These are phyloP conservation scores for Taphrina wiesneri DNA, from an alignment of 1,139 yeast species.

Conservation along the genomic window DNA sequence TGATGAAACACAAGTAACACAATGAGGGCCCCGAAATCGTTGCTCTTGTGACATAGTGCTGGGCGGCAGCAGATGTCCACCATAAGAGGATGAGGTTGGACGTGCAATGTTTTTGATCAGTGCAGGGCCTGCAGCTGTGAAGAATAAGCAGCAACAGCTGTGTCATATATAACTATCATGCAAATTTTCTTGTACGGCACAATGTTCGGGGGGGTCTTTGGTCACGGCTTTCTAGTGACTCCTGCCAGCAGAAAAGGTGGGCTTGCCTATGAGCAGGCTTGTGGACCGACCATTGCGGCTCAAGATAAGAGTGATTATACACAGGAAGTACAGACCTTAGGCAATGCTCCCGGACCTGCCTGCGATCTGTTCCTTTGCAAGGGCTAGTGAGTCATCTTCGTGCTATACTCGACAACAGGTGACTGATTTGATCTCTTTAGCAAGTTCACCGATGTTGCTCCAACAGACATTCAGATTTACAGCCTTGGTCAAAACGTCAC, in stretches of 20 bases:
- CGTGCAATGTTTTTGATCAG: neutral
- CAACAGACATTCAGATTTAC: slow-evolving; percentile 4
- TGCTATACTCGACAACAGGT: neutral
- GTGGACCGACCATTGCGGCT: slow-evolving; percentile 5
- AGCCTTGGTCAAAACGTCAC: slow-evolving; percentile 1
- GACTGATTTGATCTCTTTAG: neutral
- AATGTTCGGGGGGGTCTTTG: neutral
- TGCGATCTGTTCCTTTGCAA: slow-evolving; percentile 7
- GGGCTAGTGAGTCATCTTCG: slow-evolving; percentile 1
- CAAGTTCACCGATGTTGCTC: neutral
- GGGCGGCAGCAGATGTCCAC: too few species aligned
- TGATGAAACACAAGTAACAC: too few species aligned
- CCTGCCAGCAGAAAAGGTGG: slow-evolving; percentile 12
- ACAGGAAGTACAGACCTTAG: slow-evolving; percentile 8
- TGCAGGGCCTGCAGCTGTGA: neutral
- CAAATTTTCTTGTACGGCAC: neutral
- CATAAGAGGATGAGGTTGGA: neutral
- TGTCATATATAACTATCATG: too few species aligned
- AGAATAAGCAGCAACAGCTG: neutral
- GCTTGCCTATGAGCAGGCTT: neutral
- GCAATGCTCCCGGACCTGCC: neutral
- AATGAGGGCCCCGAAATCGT: too few species aligned
- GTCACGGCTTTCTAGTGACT: slow-evolving; percentile 5
- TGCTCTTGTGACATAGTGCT: too few species aligned
- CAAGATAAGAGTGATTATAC: slow-evolving; percentile 13